Evolutionary conservation across 768 basidiomycete species (phyloP), one percentile per base, ranked within the genome.

Genomic region (Kwoniella sp.): DNA sequence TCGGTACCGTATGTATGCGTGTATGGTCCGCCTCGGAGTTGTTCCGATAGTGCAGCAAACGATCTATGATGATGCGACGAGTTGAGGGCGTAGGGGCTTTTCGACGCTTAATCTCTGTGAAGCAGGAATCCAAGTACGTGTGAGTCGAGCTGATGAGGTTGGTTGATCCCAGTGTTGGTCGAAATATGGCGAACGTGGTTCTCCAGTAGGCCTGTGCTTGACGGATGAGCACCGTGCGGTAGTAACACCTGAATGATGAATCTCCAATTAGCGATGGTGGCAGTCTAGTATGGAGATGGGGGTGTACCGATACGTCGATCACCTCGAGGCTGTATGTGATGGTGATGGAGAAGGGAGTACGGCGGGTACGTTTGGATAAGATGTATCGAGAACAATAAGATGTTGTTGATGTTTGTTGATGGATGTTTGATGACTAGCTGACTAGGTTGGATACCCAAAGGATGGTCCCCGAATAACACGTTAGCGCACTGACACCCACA

Each of bases 321-420:
- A 45, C 41, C 41, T 45, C 41, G 41, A 45, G 41, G 41, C 41
- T 11, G 41, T 45, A n/a, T 17, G 9, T 55, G 2, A 34, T 22
- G 54, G 30, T 55, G 54, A 29, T 55, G 4, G 25, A 30, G 9
- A 7, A 20, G 29, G 23, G 52, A 54, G 54, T 31, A 55, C 8
- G 2, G 4, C 20, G 54, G 54, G 31, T 55, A 52, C 54, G 54
- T 22, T 3, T 30, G 30, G 29, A 25, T 11, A 12, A 30, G 17
- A 3, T 58, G 56, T 58, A 47, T 47, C 38, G 45, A 47, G 56
- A 47, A 58, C 56, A 58, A 58, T 58, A 58, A 58, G 56, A 5
- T 22, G 55, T 20, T 41, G 56, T 8, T 58, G 38, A 55, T 45
- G 25, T 41, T 41, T 41, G 34, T 55, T 45, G n/a, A n/a, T n/a